Evolutionary conservation across 768 basidiomycete species (phyloP), one percentile per base, ranked within the genome.

Genomic region (Saitozyma podzolica): DNA sequence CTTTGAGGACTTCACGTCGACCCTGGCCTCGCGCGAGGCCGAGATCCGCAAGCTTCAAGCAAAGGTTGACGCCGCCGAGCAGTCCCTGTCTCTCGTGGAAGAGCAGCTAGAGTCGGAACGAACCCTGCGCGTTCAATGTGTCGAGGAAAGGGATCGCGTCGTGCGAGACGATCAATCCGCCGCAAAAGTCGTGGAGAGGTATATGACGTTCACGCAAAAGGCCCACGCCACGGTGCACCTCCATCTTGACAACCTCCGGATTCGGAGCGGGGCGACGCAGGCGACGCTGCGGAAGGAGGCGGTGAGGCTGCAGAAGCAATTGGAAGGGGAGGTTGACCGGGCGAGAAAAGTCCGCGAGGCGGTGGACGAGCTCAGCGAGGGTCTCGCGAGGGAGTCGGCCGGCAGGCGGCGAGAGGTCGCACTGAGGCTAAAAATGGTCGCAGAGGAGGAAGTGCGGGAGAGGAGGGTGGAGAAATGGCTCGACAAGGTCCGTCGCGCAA

Each of bases 181-280:
- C 0, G 70, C 74, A 8, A 72, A 64, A 13, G 78, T 80, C 19
- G 78, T 80, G n/a, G 80, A 80, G 68, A 42, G 80, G 39, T 80
- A 80, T 60, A 80, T 80, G 80, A 73, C 74, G 0, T 80, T 80
- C 60, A 76, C 80, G 10, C 80, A 80, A 62, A 78, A 78, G 60
- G 77, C 78, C 9, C 75, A 78, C 40, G 68, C 72, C 14, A 73
- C 73, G 6, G 61, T 79, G 2, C 78, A 80, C 56, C 48, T 67
- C 16, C 74, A 75, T 41, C 68, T 80, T 37, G 68, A 76, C 19
- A 69, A 74, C 20, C 72, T 79, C 6, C 72, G 75, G 4, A 60
- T 54, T 0, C 61, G 80, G n/a, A 69, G 73, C 4, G 62, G 64
- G 8, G 74, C 77, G 0, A 80, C 78, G 0, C 66, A 75, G 13